Conservation (phyloP, 305 asterid genomes). For the Rubia peregrina region DNA sequence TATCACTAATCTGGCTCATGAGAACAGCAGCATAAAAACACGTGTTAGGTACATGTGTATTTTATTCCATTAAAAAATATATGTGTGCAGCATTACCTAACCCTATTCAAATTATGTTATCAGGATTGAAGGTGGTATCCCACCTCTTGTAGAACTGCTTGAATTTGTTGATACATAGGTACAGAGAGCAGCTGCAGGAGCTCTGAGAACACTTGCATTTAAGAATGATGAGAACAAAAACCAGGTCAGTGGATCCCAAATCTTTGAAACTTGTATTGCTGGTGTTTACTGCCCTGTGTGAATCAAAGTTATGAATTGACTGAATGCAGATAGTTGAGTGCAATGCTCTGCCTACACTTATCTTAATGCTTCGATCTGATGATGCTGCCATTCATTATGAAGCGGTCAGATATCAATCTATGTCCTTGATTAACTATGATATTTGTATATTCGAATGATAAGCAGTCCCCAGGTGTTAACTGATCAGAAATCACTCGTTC, state of each 20-base stretch:
- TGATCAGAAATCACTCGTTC: slow-evolving; percentile 24
- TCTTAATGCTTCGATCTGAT: slow-evolving; percentile 91
- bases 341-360: slow-evolving; percentile 93
- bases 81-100: slow-evolving; percentile 7
- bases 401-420: slow-evolving; percentile 56
- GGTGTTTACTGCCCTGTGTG: slow-evolving; percentile 1
- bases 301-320: slow-evolving; percentile 7
- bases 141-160: slow-evolving; percentile 95
- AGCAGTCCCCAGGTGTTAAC: not conserved
- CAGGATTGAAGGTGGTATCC: slow-evolving; percentile 96
- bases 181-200: slow-evolving; percentile 98
- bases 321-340: slow-evolving; percentile 83
- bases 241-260: slow-evolving; percentile 46
- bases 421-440: slow-evolving; percentile 11
- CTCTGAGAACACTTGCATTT: slow-evolving; percentile 88
- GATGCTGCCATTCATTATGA: slow-evolving; percentile 95
- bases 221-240: slow-evolving; percentile 92
- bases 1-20: slow-evolving; percentile 95
- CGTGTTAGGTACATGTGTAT: slow-evolving; percentile 63
- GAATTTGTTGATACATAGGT: slow-evolving; percentile 80
- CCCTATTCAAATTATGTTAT: slow-evolving; percentile 14
- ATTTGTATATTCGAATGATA: not conserved
- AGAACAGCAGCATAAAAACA: slow-evolving; percentile 88
- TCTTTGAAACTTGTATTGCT: slow-evolving; percentile 3
- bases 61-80: slow-evolving; percentile 1